phyloP scores from a whole-genome alignment of 2,329 filamentous ascomycete genomes.

The Alternaria hordeiaustralica region DNA sequence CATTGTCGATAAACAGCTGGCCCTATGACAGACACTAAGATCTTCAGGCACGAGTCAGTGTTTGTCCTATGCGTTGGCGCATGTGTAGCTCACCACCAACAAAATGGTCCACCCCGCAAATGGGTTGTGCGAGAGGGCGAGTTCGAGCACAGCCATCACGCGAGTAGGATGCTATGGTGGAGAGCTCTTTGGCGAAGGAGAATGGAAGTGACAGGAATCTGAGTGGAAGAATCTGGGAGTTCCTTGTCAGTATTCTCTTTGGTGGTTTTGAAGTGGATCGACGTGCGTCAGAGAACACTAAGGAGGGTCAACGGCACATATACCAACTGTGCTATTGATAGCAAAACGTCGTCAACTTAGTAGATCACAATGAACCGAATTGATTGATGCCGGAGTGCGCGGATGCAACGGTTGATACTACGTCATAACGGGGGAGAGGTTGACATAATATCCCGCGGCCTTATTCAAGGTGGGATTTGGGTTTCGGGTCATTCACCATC shows the following conservation, averaged over 20 bases:
- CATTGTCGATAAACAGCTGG: background rate
- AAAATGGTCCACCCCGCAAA: background rate
- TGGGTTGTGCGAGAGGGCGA: background rate
- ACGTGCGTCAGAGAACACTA: no score
- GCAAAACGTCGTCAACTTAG: background rate
- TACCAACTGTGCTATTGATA: background rate
- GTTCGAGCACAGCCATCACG: background rate
- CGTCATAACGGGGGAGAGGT: background rate
- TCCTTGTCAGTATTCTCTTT: background rate
- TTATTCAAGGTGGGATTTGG: background rate
- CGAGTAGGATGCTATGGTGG: background rate
- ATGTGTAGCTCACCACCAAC: background rate
- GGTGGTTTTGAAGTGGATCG: background rate
- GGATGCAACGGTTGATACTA: background rate
- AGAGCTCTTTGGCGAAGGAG: background rate
- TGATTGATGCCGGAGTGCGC: background rate
- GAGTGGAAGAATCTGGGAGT: background rate
- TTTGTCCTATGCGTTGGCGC: background rate
- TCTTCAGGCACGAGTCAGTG: background rate
- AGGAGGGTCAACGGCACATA: background rate
- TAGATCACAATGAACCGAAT: background rate
- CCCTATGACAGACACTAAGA: background rate
- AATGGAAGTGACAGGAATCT: background rate
- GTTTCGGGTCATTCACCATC: background rate
- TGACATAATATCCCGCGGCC: background rate